A percentile compares a stretch with the other conserved stretches of the same genome.
These are phyloP conservation scores for Pythium dissotocum DNA, from an alignment of 352 stramenopile species.

Conservation along the genomic window DNA sequence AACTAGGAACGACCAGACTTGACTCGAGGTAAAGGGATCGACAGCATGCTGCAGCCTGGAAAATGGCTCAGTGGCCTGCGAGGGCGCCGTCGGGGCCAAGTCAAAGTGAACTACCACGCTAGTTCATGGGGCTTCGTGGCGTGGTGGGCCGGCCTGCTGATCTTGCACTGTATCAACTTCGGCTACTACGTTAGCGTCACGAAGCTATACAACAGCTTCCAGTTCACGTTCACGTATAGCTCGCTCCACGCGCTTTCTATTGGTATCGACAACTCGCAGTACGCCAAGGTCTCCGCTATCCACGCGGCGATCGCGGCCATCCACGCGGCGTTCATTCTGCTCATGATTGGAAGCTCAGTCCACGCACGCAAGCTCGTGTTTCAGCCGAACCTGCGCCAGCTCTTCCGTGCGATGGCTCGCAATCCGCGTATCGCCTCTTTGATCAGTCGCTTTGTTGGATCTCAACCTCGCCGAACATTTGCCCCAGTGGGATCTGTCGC, in stretches of 20 bases:
- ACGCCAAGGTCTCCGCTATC: not conserved
- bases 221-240: not conserved
- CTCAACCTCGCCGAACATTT: too few relatives aligned
- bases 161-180: not conserved
- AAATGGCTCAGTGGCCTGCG: too few relatives aligned
- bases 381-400: not conserved
- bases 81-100: too few relatives aligned
- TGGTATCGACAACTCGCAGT: not conserved
- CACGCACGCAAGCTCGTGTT: not conserved
- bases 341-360: not conserved
- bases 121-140: not conserved
- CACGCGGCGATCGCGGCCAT: not conserved
- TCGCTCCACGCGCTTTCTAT: not conserved
- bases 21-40: too few relatives aligned
- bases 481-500: too few relatives aligned
- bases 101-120: too few relatives aligned
- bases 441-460: not conserved
- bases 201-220: not conserved
- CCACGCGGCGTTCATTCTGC: not conserved
- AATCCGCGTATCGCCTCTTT: not conserved
- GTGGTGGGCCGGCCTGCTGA: slow-evolving; percentile 2
- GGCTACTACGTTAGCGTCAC: not conserved
- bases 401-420: not conserved
- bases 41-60: too few relatives aligned
- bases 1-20: too few relatives aligned